These are phyloP conservation scores for Lippia alba DNA, from an alignment of 305 asterid genomes.

Conservation along the genomic window DNA sequence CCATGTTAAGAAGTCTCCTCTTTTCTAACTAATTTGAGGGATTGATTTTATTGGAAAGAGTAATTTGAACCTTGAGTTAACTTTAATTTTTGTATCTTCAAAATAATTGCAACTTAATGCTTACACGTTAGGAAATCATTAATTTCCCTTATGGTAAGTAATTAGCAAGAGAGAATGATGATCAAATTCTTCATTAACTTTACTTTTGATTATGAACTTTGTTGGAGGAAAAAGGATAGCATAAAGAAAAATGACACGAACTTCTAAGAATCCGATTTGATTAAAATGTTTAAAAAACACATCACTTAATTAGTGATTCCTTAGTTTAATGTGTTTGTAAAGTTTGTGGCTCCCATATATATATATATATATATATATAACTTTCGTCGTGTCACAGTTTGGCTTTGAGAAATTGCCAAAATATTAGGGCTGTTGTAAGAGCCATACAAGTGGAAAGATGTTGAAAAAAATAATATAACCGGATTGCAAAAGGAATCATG, in stretches of 20 bases:
- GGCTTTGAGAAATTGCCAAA: background rate
- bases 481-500: constrained; percentile 26
- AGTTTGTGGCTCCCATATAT: background rate
- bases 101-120: background rate
- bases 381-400: background rate
- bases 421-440: background rate
- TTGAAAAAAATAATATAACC: background rate
- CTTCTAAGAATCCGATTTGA: too few relatives aligned
- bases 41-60: background rate
- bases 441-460: constrained; percentile 28
- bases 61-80: background rate
- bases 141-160: too few relatives aligned
- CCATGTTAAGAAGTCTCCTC: constrained; percentile 25
- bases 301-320: too few relatives aligned
- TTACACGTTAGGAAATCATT: background rate
- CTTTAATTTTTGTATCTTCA: background rate
- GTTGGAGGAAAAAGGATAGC: too few relatives aligned
- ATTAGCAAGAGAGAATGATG: background rate
- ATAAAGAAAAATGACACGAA: too few relatives aligned
- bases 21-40: background rate
- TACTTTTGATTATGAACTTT: background rate
- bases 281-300: too few relatives aligned
- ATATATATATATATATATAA: too few relatives aligned
- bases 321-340: background rate
- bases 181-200: background rate